Base-by-base conservation (phyloP, 768 basidiomycete species). In the Butyriboletus loyo region DNA sequence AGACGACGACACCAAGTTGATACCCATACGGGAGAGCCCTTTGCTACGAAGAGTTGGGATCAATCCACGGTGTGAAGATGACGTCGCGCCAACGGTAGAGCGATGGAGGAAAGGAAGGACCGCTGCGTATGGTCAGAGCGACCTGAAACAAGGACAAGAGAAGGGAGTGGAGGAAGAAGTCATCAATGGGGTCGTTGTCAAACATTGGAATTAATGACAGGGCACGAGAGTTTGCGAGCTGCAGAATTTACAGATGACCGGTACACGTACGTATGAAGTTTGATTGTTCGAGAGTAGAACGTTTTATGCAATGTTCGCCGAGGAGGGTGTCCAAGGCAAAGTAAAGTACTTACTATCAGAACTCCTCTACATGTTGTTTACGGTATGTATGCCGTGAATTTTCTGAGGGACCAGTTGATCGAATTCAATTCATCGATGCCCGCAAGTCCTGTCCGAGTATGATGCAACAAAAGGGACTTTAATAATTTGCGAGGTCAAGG, bases 151-250 rank as follows among this genome's bases (percentile, higher is more conserved):
- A 31, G 66, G 70, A n/a, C 65, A 54, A 37, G 75, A 75, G 19
- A 68, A 72, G 1, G 73, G 72, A 1, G 75, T 79, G 1, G 80
- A 85, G 56, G 80, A 82, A 58, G 82, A 84, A 57, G 54, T 78
- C 38, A 71, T 84, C 42, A 76, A 74, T 19, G 82, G 82, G 0
- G 72, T 84, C 1, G 52, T 81, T 5, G 80, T 84, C 8, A 80
- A 77, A 58, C 81, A 83, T 53, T 84, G 80, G 56, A 83, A 75
- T 56, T 85, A 54, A 59, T 7, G 2, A 5, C 30, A 5, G 19
- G 19, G 30, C 37, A 21, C 15, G 28, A 9, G 19, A 5, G 6
- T 41, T 22, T 10, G 19, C 7, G n/a, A 30, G 27, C 22, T 30
- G 9, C 28, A 31, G n/a, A 14, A n/a, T n/a, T 5, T 1, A 21